Evolutionary conservation across 2,329 filamentous ascomycete species (phyloP).

Genomic region (Xylariaceae sp.): DNA sequence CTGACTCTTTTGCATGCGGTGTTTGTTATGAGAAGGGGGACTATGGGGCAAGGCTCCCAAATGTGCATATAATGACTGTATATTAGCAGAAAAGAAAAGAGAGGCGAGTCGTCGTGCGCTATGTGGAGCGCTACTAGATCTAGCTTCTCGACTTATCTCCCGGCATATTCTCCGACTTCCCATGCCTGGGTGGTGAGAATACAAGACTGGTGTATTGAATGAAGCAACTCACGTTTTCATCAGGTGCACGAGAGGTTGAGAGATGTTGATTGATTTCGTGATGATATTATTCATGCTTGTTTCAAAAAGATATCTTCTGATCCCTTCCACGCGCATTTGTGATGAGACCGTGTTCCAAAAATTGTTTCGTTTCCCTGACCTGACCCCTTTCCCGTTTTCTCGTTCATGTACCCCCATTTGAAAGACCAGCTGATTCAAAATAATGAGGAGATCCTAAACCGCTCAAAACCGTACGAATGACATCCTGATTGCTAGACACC

Average conservation of each 20-base stretch:
- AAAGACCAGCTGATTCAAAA: no score
- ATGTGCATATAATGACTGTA: slow-evolving; percentile 26
- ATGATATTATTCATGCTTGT: no score
- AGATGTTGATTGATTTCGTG: no score
- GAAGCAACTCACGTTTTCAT: background rate
- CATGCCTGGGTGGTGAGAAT: no score
- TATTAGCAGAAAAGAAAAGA: slow-evolving; percentile 21
- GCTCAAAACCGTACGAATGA: background rate
- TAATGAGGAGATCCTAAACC: background rate
- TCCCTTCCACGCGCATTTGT: no score
- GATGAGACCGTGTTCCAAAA: no score
- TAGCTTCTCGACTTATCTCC: background rate
- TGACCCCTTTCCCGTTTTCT: no score
- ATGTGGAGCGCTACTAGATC: background rate
- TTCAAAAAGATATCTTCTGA: no score
- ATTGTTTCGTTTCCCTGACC: no score
- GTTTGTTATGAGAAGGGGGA: background rate
- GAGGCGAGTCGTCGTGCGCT: slow-evolving; percentile 3
- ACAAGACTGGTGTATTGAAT: background rate
- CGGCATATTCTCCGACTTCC: no score
- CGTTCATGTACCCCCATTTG: no score
- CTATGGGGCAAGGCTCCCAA: background rate
- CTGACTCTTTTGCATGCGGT: slow-evolving; percentile 14
- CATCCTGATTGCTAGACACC: background rate
- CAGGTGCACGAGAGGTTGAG: no score